Evolutionary conservation across 345 rosid species (phyloP), one percentile per base, ranked within the genome.

Genomic region (Brassica rapa): DNA sequence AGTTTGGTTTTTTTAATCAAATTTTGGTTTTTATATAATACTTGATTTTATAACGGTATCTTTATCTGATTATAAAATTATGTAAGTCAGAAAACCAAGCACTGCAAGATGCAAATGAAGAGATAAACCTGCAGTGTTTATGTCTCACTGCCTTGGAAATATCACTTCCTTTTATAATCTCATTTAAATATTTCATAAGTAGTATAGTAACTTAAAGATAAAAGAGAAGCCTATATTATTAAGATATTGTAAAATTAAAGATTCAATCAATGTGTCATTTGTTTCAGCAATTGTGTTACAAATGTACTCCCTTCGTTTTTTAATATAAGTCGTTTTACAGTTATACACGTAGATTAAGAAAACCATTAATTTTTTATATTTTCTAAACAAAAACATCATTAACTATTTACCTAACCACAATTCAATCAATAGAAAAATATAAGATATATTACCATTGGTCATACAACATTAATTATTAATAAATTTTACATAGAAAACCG

Each of bases 41-140:
- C 19, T 14, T 62, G 66, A 62, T 2, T 15, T 65, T 27, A 23
- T 30, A 46, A 72, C 37, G 33, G 76, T 63, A 68, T 32, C 56
- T 67, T 60, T 67, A 51, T 57, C 3, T 10, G 30, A n/a, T 51
- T 25, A 80, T 63, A 57, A 73, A 62, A 80, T 60, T 66, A 32
- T 59, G 25, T 6, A 15, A 67, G 73, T 72, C 77, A 66, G 77
- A 76, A 33, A 69, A 53, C 39, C 67, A 78, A 77, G 63, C 82
- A 77, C 72, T 68, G 70, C 66, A 70, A 59, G 71, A 73, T 60
- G 67, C 65, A 68, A 75, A 46, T 37, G 67, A 55, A 62, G 82
- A 78, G 68, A 77, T 66, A 83, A 77, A 74, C 82, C 90, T 86
- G 84, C 82, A 84, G 86, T 83, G 78, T 70, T 68, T 70, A 71